Percentiles rank a stretch among this genome's conserved stretches.
Evolutionary conservation across 208 protist species (phyloP).

Genomic region (Leptomonas seymouri): DNA sequence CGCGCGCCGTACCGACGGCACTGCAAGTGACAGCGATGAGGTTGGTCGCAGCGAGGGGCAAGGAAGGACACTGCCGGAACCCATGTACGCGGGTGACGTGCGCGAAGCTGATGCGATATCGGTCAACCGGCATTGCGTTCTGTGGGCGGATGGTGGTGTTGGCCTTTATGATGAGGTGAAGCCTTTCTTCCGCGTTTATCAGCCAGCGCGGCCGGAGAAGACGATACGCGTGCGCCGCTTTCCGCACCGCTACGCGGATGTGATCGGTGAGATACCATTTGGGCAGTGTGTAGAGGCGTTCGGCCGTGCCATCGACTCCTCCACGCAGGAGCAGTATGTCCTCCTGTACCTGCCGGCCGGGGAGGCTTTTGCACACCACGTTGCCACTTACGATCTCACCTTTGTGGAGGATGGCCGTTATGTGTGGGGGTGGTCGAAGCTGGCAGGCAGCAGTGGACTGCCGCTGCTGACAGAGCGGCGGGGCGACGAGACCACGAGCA

Average conservation of each 20-base stretch:
- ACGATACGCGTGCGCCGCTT: constrained; percentile 63
- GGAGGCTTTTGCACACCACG: constrained; percentile 21
- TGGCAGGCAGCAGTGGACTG: constrained; percentile 50
- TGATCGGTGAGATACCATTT: constrained; percentile 72
- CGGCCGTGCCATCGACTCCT: constrained; percentile 57
- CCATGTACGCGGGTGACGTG: constrained; percentile 44
- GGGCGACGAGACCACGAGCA: neutral
- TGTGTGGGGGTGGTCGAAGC: constrained; percentile 85
- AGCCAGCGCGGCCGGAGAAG: constrained; percentile 45
- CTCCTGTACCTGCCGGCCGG: constrained; percentile 54
- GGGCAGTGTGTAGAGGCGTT: constrained; percentile 55
- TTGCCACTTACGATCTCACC: constrained; percentile 42
- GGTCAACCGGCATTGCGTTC: constrained; percentile 47
- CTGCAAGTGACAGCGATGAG: neutral
- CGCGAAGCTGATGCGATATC: constrained; percentile 68
- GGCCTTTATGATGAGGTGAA: constrained; percentile 54
- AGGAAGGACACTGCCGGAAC: neutral
- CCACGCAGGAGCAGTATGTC: constrained; percentile 66
- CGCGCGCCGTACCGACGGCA: too few relatives aligned
- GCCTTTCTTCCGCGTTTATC: constrained; percentile 53
- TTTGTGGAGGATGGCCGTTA: constrained; percentile 39
- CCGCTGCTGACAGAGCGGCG: constrained; percentile 45
- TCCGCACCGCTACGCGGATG: constrained; percentile 68
- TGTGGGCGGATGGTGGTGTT: constrained; percentile 60
- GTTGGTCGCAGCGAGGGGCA: too few relatives aligned